phyloP scores from a whole-genome alignment of 1,284 basidiomycete species.

The Taiwanofungus camphoratus region DNA sequence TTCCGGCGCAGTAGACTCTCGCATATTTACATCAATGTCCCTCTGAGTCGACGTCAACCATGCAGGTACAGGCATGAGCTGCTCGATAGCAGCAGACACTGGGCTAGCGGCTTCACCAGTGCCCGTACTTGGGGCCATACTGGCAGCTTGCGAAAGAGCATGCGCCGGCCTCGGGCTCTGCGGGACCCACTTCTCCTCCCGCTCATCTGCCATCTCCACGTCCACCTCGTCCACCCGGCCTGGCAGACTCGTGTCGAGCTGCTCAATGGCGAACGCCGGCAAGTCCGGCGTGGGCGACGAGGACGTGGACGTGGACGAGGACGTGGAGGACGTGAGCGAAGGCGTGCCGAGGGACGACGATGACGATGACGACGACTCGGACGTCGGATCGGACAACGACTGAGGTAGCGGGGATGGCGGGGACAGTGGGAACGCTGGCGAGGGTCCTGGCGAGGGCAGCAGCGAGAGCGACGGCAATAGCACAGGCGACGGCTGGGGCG shows the following conservation, averaged over 20 bases:
- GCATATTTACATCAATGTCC: constrained; percentile 5
- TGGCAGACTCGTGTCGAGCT: background rate
- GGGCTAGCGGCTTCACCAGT: background rate
- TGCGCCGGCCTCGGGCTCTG: constrained; percentile 7
- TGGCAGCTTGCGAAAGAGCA: too few species aligned
- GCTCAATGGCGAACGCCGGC: background rate
- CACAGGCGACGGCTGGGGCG: constrained; percentile 10
- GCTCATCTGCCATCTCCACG: constrained; percentile 2
- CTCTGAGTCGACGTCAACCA: constrained; percentile 5
- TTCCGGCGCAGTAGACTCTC: too few species aligned
- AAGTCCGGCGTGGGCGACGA: constrained; percentile 7
- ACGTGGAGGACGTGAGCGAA: constrained; percentile 13
- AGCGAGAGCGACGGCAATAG: background rate
- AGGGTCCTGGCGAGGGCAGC: background rate
- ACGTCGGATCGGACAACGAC: constrained; percentile 15
- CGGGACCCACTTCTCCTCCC: constrained; percentile 9
- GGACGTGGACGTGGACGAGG: constrained; percentile 18
- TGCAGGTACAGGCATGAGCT: background rate
- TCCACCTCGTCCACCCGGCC: constrained; percentile 10
- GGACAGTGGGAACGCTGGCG: background rate
- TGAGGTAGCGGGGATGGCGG: background rate
- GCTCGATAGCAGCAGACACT: background rate
- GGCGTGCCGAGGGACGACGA: constrained; percentile 12
- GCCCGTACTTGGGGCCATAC: background rate
- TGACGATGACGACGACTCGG: constrained; percentile 16